These are phyloP conservation scores for Plasmodium yoelii DNA, from an alignment of 169 alveolate genomes.

Conservation along the genomic window DNA sequence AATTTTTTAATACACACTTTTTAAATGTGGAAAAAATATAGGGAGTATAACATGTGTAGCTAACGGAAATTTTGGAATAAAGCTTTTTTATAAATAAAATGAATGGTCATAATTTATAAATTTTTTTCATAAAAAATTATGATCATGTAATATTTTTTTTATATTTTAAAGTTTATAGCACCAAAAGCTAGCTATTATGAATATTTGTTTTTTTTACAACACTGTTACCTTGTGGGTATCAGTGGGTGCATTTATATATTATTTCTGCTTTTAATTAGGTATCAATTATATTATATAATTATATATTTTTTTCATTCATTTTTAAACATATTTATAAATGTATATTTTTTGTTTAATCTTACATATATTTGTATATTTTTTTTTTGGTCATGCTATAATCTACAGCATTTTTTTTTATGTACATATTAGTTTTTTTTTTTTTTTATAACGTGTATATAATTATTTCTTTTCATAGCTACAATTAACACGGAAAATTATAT, in stretches of 20 bases:
- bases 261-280: slow-evolving; percentile 42
- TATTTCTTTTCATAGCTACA: slow-evolving; percentile 59
- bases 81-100: slow-evolving; percentile 23
- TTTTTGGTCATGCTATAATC: slow-evolving; percentile 22
- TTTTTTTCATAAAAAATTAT: slow-evolving; percentile 30
- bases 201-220: slow-evolving; percentile 76
- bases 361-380: slow-evolving; percentile 33
- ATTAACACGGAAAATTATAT: slow-evolving; percentile 26
- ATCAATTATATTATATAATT: slow-evolving; percentile 11
- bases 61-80: slow-evolving; percentile 1
- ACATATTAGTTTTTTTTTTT: slow-evolving; percentile 44
- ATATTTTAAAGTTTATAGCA: slow-evolving; percentile 33
- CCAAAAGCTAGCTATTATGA: slow-evolving; percentile 68
- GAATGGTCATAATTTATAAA: slow-evolving; percentile 27
- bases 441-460: slow-evolving; percentile 2
- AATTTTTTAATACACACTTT: slow-evolving; percentile 22
- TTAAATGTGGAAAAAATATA: slow-evolving; percentile 19
- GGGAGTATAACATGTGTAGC: not conserved
- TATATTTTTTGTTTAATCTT: slow-evolving; percentile 18
- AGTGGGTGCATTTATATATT: slow-evolving; percentile 46
- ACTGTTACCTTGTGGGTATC: slow-evolving; percentile 48
- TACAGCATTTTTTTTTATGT: slow-evolving; percentile 30
- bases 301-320: slow-evolving; percentile 20
- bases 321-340: slow-evolving; percentile 25
- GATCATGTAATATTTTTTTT: slow-evolving; percentile 40